Conservation (phyloP, 2,329 filamentous ascomycete species). For the Didymella pinodella region DNA sequence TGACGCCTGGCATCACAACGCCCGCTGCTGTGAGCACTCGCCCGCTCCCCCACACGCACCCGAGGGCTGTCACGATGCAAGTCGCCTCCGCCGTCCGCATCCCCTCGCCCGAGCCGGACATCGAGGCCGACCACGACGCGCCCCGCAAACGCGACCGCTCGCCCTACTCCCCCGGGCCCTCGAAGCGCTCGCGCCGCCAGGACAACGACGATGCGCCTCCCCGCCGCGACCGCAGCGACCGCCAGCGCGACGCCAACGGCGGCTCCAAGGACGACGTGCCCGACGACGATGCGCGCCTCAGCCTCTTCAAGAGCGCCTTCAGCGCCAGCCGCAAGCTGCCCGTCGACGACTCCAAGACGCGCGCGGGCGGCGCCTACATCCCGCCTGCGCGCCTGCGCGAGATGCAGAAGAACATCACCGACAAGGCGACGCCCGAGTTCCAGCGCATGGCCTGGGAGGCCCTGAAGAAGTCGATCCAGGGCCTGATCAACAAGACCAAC, state of each 20-base stretch:
- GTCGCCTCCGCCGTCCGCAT: constrained; percentile 62
- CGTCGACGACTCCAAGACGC: constrained; percentile 88
- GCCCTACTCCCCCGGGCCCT: constrained; percentile 47
- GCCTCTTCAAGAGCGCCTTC: constrained; percentile 49
- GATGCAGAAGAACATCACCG: constrained; percentile 94
- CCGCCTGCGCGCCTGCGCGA: constrained; percentile 89
- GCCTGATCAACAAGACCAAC: constrained; percentile 99
- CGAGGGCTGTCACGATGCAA: constrained; percentile 38
- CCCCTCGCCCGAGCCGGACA: constrained; percentile 61
- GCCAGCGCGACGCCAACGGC: constrained; percentile 54
- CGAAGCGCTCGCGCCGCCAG: constrained; percentile 49
- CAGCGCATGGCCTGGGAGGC: constrained; percentile 99
- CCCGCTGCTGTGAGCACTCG: not conserved
- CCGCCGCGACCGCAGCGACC: constrained; percentile 72
- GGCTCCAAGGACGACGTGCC: constrained; percentile 25
- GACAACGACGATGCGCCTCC: constrained; percentile 41
- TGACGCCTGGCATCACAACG: constrained; percentile 18
- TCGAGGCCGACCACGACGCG: constrained; percentile 50
- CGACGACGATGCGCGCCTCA: constrained; percentile 47
- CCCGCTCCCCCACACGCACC: constrained; percentile 1
- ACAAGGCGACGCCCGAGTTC: constrained; percentile 95
- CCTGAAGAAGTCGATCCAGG: constrained; percentile 98
- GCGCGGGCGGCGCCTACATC: constrained; percentile 95
- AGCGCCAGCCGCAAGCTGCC: constrained; percentile 75
- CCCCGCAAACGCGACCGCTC: constrained; percentile 65